phyloP scores from a whole-genome alignment of 2,329 filamentous ascomycete genomes.

The Talaromyces sp. region DNA sequence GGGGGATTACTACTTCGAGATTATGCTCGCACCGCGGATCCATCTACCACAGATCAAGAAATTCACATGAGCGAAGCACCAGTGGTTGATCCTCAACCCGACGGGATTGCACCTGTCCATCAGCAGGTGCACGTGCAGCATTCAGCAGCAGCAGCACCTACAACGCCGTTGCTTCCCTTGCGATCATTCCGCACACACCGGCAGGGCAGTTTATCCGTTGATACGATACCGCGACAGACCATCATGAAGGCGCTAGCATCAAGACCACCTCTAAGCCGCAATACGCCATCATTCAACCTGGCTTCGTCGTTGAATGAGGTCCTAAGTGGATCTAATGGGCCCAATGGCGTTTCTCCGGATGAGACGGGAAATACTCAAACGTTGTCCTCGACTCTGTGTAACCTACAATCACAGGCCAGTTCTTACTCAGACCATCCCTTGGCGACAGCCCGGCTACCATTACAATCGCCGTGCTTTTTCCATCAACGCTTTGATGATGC shows the following conservation, averaged over 20 bases:
- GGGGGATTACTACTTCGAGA: constrained; percentile 40
- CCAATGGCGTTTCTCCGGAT: constrained; percentile 16
- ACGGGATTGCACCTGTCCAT: constrained; percentile 17
- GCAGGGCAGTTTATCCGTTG: constrained; percentile 54
- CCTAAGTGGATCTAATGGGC: constrained; percentile 34
- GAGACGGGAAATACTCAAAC: constrained; percentile 48
- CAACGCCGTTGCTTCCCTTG: constrained; percentile 31
- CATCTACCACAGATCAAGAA: constrained; percentile 35
- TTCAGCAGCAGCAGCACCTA: constrained; percentile 20
- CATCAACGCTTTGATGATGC: constrained; percentile 95
- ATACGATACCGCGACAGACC: constrained; percentile 69
- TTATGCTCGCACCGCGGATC: constrained; percentile 41
- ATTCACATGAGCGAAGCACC: constrained; percentile 23
- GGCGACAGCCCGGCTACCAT: constrained; percentile 50
- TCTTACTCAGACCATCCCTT: constrained; percentile 40
- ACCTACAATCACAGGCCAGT: constrained; percentile 39
- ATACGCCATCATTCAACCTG: constrained; percentile 55
- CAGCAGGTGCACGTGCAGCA: constrained; percentile 16
- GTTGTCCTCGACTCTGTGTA: constrained; percentile 56
- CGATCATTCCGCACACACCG: constrained; percentile 39
- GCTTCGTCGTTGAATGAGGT: constrained; percentile 59
- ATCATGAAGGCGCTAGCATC: constrained; percentile 77
- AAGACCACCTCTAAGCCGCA: constrained; percentile 45
- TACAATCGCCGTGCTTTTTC: constrained; percentile 95
- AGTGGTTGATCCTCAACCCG: constrained; percentile 16